phyloP scores from a whole-genome alignment of 495 filamentous ascomycete genomes.

The Aspergillus haitiensis region DNA sequence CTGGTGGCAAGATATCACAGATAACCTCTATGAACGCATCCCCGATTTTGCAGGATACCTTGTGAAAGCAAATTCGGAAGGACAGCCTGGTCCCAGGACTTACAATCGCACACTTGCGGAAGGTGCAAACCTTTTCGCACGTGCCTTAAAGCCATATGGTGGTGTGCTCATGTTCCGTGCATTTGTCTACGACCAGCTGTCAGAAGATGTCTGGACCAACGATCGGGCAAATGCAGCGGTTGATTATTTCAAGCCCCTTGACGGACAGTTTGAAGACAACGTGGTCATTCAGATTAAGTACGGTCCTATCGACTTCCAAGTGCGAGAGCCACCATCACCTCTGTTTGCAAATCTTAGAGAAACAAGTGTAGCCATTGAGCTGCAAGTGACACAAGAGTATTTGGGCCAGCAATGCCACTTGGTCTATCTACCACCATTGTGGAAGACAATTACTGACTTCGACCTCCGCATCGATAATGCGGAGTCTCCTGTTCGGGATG shows the following conservation, averaged over 20 bases:
- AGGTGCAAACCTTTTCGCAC: slow-evolving; percentile 70
- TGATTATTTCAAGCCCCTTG: slow-evolving; percentile 64
- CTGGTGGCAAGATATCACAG: slow-evolving; percentile 62
- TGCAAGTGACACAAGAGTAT: slow-evolving; percentile 69
- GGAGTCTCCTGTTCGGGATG: slow-evolving; percentile 54
- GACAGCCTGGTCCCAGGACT: slow-evolving; percentile 66
- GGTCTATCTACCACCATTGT: slow-evolving; percentile 65
- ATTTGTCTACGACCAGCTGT: slow-evolving; percentile 67
- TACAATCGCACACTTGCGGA: slow-evolving; percentile 70
- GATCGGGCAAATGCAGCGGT: slow-evolving; percentile 71
- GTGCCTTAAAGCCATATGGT: slow-evolving; percentile 58
- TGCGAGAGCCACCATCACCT: slow-evolving; percentile 68
- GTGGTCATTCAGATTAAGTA: slow-evolving; percentile 73
- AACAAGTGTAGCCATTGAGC: slow-evolving; percentile 62
- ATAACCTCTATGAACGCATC: slow-evolving; percentile 57
- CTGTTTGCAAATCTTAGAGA: slow-evolving; percentile 63
- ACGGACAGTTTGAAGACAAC: slow-evolving; percentile 67
- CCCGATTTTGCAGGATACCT: slow-evolving; percentile 70
- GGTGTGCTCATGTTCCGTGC: slow-evolving; percentile 72
- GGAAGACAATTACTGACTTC: slow-evolving; percentile 66
- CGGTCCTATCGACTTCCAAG: slow-evolving; percentile 75
- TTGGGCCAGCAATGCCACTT: slow-evolving; percentile 70
- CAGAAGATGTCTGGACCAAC: slow-evolving; percentile 60
- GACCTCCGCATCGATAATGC: slow-evolving; percentile 61
- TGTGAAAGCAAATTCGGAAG: slow-evolving; percentile 73